Percentiles rank a stretch among this genome's conserved stretches.
Evolutionary conservation across 108 stramenopile genomes (phyloP).

Genomic region (Pseudonitzschia delicatissima): DNA sequence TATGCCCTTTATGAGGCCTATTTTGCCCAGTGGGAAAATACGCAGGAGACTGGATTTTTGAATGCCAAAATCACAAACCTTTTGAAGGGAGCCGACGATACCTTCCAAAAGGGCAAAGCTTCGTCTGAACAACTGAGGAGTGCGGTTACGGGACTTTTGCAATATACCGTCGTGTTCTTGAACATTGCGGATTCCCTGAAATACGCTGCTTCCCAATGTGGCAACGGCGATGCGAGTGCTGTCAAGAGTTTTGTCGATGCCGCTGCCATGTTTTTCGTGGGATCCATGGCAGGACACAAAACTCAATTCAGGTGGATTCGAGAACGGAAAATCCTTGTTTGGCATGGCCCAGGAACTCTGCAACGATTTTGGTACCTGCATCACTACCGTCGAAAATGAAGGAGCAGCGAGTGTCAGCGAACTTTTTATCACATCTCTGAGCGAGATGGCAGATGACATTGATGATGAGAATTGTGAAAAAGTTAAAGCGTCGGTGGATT

Average conservation of each 20-base stretch:
- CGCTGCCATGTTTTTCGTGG: constrained; percentile 48
- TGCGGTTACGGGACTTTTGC: constrained; percentile 26
- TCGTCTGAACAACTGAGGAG: constrained; percentile 28
- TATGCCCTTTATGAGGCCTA: constrained; percentile 15
- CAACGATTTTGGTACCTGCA: constrained; percentile 41
- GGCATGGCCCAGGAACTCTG: constrained; percentile 45
- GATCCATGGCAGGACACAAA: constrained; percentile 52
- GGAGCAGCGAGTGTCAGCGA: constrained; percentile 25
- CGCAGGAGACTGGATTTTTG: constrained; percentile 1
- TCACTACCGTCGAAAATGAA: not conserved
- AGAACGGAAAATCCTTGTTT: constrained; percentile 33
- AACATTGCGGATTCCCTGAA: constrained; percentile 18
- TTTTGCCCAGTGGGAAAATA: not conserved
- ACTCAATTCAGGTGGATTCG: constrained; percentile 17
- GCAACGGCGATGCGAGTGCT: not conserved
- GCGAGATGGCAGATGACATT: constrained; percentile 8
- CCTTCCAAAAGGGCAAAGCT: constrained; percentile 16
- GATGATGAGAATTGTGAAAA: constrained; percentile 26
- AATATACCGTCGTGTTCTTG: constrained; percentile 40
- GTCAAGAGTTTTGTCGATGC: constrained; percentile 40
- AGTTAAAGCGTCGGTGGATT: constrained; percentile 10
- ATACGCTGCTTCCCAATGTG: constrained; percentile 26
- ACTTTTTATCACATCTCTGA: constrained; percentile 25
- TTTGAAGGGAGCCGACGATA: constrained; percentile 11
- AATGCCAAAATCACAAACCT: constrained; percentile 31